Conservation (phyloP, 805 yeast species). For the Candida vaughaniae region DNA sequence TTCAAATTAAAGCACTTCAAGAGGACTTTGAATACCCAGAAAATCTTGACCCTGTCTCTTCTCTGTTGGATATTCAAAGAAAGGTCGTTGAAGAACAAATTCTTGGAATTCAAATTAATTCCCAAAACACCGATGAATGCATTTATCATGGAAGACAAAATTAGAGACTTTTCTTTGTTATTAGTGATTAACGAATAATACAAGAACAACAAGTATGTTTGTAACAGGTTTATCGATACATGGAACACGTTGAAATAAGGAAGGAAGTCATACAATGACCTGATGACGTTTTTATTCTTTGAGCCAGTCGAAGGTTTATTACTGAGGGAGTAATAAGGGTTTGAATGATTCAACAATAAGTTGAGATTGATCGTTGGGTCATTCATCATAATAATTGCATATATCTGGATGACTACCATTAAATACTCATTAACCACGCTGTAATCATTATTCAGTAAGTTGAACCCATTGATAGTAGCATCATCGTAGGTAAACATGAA, state of each 20-base stretch:
- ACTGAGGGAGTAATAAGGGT: conserved; percentile 27
- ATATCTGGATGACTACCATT: conserved; percentile 47
- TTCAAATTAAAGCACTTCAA: conserved; percentile 42
- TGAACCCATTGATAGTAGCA: conserved; percentile 47
- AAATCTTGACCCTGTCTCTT: conserved; percentile 39
- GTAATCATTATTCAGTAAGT: conserved; percentile 45
- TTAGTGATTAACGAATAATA: conserved; percentile 47
- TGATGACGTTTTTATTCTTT: conserved; percentile 28
- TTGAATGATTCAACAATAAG: conserved; percentile 35
- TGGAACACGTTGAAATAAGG: conserved; percentile 50
- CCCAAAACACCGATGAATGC: conserved; percentile 44
- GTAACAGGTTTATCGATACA: conserved; percentile 47
- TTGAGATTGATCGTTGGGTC: conserved; percentile 45
- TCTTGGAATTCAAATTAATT: conserved; percentile 41
- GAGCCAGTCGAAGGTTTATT: conserved; percentile 4
- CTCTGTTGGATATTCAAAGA: conserved; percentile 37
- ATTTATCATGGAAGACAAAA: conserved; percentile 38
- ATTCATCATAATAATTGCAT: conserved; percentile 53
- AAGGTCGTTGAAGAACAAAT: conserved; percentile 46
- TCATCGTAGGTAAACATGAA: conserved; percentile 47
- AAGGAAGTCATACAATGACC: conserved; percentile 43
- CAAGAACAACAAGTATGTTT: conserved; percentile 48
- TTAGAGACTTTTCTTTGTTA: conserved; percentile 40
- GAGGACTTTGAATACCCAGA: conserved; percentile 48
- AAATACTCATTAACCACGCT: conserved; percentile 41